Evolutionary conservation across 306 rosid species (phyloP).

Genomic region (Mimosa bimucronata): DNA sequence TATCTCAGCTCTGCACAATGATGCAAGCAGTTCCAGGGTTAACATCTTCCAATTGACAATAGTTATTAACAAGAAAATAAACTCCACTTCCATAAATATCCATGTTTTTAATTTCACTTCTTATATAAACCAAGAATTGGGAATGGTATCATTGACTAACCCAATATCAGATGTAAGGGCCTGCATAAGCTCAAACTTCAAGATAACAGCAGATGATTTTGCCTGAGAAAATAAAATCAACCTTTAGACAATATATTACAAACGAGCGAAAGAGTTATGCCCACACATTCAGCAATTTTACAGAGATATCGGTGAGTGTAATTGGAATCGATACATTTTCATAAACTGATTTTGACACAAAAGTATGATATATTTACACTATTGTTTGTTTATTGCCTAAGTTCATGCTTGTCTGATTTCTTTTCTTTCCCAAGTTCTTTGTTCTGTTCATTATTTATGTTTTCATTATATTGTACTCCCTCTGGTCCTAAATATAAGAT

Average conservation of each 20-base stretch:
- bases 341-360: not conserved
- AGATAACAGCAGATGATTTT: conserved; percentile 62
- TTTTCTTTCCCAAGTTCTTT: conserved; percentile 18
- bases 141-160: conserved; percentile 48
- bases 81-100: conserved; percentile 29
- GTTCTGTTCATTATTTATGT: not conserved
- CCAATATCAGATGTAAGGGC: conserved; percentile 61
- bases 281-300: conserved; percentile 10
- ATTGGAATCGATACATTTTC: not conserved
- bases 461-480: not conserved
- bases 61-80: conserved; percentile 20
- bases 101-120: conserved; percentile 24
- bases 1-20: conserved; percentile 58
- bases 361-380: not conserved
- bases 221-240: conserved; percentile 54
- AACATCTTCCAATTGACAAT: conserved; percentile 23
- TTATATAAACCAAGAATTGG: not conserved
- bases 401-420: not conserved
- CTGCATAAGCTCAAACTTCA: conserved; percentile 90
- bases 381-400: conserved; percentile 9
- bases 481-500: too few species aligned
- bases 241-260: conserved; percentile 25
- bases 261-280: not conserved
- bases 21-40: conserved; percentile 36
- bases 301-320: not conserved